Conservation (phyloP, 176 grass and related monocot genomes). For the Tillandsia leiboldiana region DNA sequence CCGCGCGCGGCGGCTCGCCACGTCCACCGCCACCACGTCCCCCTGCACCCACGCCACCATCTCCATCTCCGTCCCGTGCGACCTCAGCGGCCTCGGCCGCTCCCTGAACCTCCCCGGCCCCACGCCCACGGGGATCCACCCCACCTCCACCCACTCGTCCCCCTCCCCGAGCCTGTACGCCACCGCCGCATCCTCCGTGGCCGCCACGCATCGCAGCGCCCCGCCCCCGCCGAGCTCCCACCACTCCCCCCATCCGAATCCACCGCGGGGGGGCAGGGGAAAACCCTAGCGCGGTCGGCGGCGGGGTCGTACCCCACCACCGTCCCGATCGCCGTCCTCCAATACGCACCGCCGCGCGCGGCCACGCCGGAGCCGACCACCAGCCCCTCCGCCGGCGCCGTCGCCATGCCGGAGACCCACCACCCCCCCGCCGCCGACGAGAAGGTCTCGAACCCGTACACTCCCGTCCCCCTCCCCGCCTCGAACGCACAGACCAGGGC, state of each 20-base stretch:
- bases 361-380: conserved; percentile 25
- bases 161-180: background rate
- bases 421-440: conserved; percentile 22
- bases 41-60: conserved; percentile 21
- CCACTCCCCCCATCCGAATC: background rate
- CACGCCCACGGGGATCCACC: background rate
- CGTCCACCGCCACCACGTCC: conserved; percentile 32
- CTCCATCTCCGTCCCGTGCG: conserved; percentile 36
- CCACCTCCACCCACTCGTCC: conserved; percentile 1
- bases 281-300: background rate
- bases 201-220: conserved; percentile 2
- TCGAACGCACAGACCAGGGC: conserved; percentile 35
- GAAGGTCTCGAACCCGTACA: conserved; percentile 37
- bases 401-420: conserved; percentile 18
- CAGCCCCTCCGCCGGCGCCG: conserved; percentile 24
- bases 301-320: conserved; percentile 24
- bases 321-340: conserved; percentile 40
- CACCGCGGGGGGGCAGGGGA: conserved; percentile 3
- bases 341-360: conserved; percentile 27
- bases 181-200: background rate
- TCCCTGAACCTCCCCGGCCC: background rate
- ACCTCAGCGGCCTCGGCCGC: conserved; percentile 31
- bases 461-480: background rate
- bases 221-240: conserved; percentile 38
- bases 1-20: conserved; percentile 23